These are phyloP conservation scores for Epichloe typhina DNA, from an alignment of 2,329 filamentous ascomycete species.

Conservation along the genomic window DNA sequence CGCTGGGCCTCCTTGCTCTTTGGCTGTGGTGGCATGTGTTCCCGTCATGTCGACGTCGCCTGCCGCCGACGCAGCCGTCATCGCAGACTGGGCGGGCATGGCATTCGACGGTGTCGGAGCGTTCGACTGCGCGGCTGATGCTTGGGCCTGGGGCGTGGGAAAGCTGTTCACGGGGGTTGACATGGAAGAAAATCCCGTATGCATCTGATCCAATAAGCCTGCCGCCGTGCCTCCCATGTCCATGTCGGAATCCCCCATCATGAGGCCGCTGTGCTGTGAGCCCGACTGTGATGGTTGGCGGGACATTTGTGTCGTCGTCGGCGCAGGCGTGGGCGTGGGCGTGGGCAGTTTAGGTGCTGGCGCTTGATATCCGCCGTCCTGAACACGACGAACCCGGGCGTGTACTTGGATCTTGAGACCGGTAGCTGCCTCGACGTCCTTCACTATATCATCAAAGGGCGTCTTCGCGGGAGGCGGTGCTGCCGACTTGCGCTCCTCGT, in stretches of 20 bases:
- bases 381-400: slow-evolving; percentile 54
- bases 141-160: slow-evolving; percentile 45
- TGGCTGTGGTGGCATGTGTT: slow-evolving; percentile 23
- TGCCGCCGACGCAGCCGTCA: slow-evolving; percentile 6
- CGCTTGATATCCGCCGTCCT: slow-evolving; percentile 66
- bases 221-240: slow-evolving; percentile 53
- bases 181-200: slow-evolving; percentile 44
- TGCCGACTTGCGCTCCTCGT: slow-evolving; percentile 26
- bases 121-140: slow-evolving; percentile 42
- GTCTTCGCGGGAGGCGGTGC: slow-evolving; percentile 27
- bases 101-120: slow-evolving; percentile 42
- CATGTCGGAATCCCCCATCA: slow-evolving; percentile 47
- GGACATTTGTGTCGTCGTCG: slow-evolving; percentile 26
- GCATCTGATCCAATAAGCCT: slow-evolving; percentile 55
- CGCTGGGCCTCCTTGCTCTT: slow-evolving; percentile 25
- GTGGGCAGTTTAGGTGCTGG: slow-evolving; percentile 30
- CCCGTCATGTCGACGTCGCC: slow-evolving; percentile 40
- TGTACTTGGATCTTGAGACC: slow-evolving; percentile 53
- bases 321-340: slow-evolving; percentile 10
- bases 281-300: slow-evolving; percentile 40
- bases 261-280: slow-evolving; percentile 41
- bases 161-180: slow-evolving; percentile 49
- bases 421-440: slow-evolving; percentile 59
- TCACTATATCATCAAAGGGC: slow-evolving; percentile 59
- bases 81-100: slow-evolving; percentile 3